Evolutionary conservation across 768 basidiomycete species (phyloP).

Genomic region (Favolaschia claudopus): DNA sequence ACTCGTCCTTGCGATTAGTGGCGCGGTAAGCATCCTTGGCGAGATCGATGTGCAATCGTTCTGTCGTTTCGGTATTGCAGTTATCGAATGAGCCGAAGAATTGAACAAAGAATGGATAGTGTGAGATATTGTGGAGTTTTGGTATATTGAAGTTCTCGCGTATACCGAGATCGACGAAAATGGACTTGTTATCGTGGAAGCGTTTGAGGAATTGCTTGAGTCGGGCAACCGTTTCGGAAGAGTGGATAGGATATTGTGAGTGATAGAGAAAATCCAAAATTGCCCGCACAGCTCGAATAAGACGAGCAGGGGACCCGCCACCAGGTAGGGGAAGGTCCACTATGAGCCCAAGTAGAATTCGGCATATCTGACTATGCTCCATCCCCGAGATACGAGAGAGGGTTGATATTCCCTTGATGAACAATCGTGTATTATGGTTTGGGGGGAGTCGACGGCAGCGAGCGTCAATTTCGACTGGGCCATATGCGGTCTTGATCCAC

Average conservation of each 20-base stretch:
- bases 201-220: not conserved
- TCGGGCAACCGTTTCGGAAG: not conserved
- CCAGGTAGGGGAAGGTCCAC: not conserved
- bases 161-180: slow-evolving; percentile 24
- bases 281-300: not conserved
- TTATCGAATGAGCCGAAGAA: no score
- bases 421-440: slow-evolving; percentile 32
- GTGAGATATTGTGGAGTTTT: slow-evolving; percentile 39
- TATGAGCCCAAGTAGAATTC: not conserved
- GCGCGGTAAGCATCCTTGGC: no score
- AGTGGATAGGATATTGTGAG: not conserved
- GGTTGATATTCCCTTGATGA: not conserved
- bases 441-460: slow-evolving; percentile 33
- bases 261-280: not conserved
- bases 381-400: not conserved
- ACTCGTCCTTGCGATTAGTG: no score
- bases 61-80: no score
- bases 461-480: slow-evolving; percentile 32
- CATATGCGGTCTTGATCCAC: slow-evolving; percentile 26
- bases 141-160: slow-evolving; percentile 43
- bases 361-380: not conserved
- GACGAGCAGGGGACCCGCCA: not conserved
- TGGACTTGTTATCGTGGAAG: not conserved
- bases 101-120: slow-evolving; percentile 36
- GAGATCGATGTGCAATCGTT: no score